A percentile compares a stretch with the other conserved stretches of the same genome.
Conservation (phyloP, 2,329 filamentous ascomycete species). For the Penicillium vulpinum region DNA sequence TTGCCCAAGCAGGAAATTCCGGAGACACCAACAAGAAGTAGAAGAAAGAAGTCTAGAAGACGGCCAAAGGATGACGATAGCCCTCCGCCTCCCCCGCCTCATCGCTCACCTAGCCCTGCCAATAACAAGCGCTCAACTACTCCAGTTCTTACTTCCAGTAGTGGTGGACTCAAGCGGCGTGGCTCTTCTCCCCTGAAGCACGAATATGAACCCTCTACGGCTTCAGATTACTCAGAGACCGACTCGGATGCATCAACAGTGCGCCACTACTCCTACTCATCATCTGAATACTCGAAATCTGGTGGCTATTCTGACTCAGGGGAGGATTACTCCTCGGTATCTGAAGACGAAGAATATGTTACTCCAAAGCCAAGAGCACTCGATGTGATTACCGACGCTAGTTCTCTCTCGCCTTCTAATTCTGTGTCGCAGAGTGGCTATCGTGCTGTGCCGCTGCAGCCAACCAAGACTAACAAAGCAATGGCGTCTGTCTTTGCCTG, state of each 20-base stretch:
- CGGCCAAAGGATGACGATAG: conserved; percentile 35
- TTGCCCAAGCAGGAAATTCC: conserved; percentile 15
- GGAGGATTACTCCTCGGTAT: conserved; percentile 29
- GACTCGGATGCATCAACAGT: conserved; percentile 58
- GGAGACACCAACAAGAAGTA: conserved; percentile 29
- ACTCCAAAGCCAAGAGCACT: conserved; percentile 44
- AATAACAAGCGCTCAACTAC: conserved; percentile 47
- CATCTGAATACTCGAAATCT: conserved; percentile 34
- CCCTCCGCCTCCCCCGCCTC: conserved; percentile 47
- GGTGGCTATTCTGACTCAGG: conserved; percentile 46
- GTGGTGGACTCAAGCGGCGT: conserved; percentile 60
- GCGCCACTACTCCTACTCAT: conserved; percentile 46
- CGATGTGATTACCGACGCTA: conserved; percentile 48
- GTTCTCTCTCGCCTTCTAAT: conserved; percentile 73
- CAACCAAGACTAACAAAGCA: conserved; percentile 53
- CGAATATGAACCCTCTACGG: conserved; percentile 86
- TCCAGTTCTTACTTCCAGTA: conserved; percentile 52
- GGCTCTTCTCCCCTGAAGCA: conserved; percentile 94
- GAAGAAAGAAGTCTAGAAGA: conserved; percentile 28
- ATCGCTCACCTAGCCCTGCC: conserved; percentile 54
- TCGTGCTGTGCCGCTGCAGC: conserved; percentile 51
- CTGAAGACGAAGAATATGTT: conserved; percentile 58
- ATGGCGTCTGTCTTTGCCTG: conserved; percentile 64
- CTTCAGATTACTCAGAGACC: conserved; percentile 56
- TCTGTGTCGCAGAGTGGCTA: conserved; percentile 77